Base-by-base conservation (phyloP, 768 basidiomycete species). In the Leccinum obscurum region DNA sequence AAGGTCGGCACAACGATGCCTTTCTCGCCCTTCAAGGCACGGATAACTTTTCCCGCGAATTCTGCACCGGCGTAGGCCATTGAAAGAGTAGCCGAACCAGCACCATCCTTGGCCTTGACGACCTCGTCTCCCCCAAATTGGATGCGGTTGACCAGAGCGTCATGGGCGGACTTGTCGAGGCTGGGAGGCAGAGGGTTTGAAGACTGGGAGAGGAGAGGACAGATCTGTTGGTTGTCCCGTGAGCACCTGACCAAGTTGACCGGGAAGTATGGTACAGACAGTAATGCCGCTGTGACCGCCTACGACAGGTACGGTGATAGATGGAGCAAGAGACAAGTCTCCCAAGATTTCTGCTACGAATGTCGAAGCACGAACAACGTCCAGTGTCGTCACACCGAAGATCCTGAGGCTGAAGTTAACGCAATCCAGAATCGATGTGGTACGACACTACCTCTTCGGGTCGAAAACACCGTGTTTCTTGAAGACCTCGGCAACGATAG, bases 121-220 rank as follows among this genome's bases (percentile, higher is more conserved):
- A 98, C 95, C 78, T 98, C 95, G 67, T 97, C 95, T 59, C 95
- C 95, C 58, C 95, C 95, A 70, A 92, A 97, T 75, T 96, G 95
- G 68, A 97, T 93, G 65, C 93, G 90, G 58, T 93, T 81, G 52
- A 91, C 80, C 54, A 98, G 83, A 14, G 80, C 76, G 28, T 86
- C 85, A 68, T 86, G 73, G 1, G 75, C 72, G 6, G 77, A 78
- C 37, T 77, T 68, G n/a, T 80, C 66, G 59, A 88, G 59, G 57
- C 73, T 72, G n/a, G 83, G 60, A 30, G 91, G 90, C 24, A 95
- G 84, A 15, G 90, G 80, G 66, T 90, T 87, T 32, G 90, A 84
- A 30, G 93, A 88, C 77, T 96, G 93, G 10, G 95, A 96, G 68
- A 98, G 89, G 53, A 97, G 84, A 63, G 95, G 95, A 51, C 96